Evolutionary conservation across 345 rosid genomes (phyloP), one percentile per base, ranked within the genome.

Genomic region (Hirschfeldia incana): DNA sequence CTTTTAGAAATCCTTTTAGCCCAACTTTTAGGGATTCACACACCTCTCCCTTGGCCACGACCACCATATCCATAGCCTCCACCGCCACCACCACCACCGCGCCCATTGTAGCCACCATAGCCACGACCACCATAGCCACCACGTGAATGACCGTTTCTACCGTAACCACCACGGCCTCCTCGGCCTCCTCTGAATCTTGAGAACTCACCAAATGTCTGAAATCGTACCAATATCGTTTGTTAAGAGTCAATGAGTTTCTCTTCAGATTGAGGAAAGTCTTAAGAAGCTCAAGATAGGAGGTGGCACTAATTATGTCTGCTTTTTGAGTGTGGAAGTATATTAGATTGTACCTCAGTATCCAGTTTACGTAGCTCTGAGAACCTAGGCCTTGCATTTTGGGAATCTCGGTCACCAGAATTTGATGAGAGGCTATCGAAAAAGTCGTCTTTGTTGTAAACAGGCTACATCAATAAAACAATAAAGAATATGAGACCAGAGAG

Each of bases 391-490:
- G 91, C 87, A 74, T 72, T 87, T 63, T 84, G 92, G 53, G 90
- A 86, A 3, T 85, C 88, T 49, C 80, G 77, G 79, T 76, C 84
- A 60, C 74, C 79, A 8, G 90, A 62, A 65, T 87, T 84, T 82
- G 82, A 85, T 16, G 97, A 94, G 58, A 94, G 89, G 13, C 92
- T 82, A 86, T 94, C 97, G 83, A 92, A 94, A 71, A 92, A 92
- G 87, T 94, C 98, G 65, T 94, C 97, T 86, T 91, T 94, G 75
- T 88, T 92, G 85, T 94, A 94, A 28, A 91, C 84, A 77, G 90
- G 84, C 98, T 94, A 86, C 70, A 77, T 33, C 57, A 75, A 76
- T 39, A 67, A 73, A 53, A 66, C 13, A 53, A 42, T 3, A 1
- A 53, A 13, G 11, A 17, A 26, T 32, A 59, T 81, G 34, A 76